Base-by-base conservation (phyloP, 768 basidiomycete species). In the Leccinum subgranulosum region DNA sequence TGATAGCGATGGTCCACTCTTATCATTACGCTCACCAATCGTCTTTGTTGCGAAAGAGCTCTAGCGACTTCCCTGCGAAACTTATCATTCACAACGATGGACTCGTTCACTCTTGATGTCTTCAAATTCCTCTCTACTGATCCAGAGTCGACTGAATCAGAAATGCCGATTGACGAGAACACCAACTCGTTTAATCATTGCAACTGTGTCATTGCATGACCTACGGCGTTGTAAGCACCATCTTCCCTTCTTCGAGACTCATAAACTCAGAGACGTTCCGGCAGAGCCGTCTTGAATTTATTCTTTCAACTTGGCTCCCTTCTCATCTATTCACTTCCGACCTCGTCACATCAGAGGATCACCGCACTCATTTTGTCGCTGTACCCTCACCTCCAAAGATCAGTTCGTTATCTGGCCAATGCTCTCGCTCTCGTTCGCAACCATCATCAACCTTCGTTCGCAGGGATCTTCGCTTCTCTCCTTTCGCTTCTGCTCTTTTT, bases 141-240 rank as follows among this genome's bases (percentile, higher is more conserved):
- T 45, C 28, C 52, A 15, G 59, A 47, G 28, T 28, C 41, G 23
- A 49, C 34, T 5, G 34, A 6, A 14, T 50, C 60, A 3, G 54
- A 62, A 49, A 55, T 63, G 25, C 68, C 65, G 8, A 58, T 54
- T 9, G 49, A 66, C 58, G 19, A 64, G 19, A 11, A 12, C 39
- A 39, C 19, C 27, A 29, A n/a, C 21, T 45, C 47, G 55, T 46
- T 10, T 12, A 51, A 39, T 51, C 21, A 12, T 54, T 19, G 19
- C 3, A n/a, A 11, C 17, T 69, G 67, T 23, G 61, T 66, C 36
- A 50, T 69, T 19, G 57, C 48, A 56, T 70, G 65, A 66, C 11
- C 47, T 25, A 33, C 15, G n/a, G 6, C 17, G 28, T 41, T 39
- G 69, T 71, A 39, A 54, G 67, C 27, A 23, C n/a, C 41, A 43